Conservation (phyloP, 179 eudicot genomes). For the Silene vulgaris region DNA sequence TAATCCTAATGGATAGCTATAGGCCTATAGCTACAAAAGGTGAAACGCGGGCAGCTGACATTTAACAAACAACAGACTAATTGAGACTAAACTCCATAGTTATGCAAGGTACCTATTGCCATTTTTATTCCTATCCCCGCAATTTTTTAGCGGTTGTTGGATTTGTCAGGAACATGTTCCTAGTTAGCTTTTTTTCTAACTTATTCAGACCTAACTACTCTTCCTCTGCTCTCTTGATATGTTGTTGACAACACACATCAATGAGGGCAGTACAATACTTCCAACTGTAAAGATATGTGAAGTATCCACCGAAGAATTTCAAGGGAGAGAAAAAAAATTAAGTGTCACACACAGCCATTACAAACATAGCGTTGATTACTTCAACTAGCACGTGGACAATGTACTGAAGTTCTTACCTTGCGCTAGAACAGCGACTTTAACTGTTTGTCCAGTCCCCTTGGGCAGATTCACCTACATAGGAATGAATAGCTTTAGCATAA, state of each 20-base stretch:
- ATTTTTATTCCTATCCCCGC: too few relatives aligned
- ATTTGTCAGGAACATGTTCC: not conserved
- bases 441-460: constrained; percentile 86
- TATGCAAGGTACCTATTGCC: not conserved
- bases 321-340: not conserved
- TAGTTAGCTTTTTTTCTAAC: not conserved
- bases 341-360: not conserved
- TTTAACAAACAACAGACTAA: not conserved
- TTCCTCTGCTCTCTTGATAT: constrained; percentile 5
- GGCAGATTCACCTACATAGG: constrained; percentile 78
- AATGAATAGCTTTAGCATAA: constrained; percentile 8
- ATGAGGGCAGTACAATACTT: not conserved
- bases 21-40: not conserved
- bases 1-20: not conserved
- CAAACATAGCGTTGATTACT: not conserved
- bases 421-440: constrained; percentile 91
- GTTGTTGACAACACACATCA: not conserved
- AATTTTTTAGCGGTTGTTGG: not conserved
- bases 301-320: not conserved
- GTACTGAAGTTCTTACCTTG: constrained; percentile 51
- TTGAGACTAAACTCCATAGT: too few relatives aligned
- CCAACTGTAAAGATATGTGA: not conserved
- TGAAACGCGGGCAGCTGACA: not conserved
- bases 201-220: not conserved
- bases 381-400: not conserved